phyloP scores from a whole-genome alignment of 1,284 basidiomycete species.

The Cryptococcus sp. region DNA sequence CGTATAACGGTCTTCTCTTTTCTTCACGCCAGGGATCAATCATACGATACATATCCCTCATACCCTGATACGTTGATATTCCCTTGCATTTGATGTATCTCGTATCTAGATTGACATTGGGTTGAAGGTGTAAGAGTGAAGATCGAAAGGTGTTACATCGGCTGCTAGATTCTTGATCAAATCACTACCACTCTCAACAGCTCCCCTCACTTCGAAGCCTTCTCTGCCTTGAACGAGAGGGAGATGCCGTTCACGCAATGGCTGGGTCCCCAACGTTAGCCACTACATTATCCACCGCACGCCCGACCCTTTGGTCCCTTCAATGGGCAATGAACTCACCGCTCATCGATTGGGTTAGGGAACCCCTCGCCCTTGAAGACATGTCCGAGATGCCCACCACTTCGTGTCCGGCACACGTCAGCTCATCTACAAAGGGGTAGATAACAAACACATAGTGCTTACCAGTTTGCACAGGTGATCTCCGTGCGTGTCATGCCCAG shows the following conservation, averaged over 20 bases:
- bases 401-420: slow-evolving; percentile 77
- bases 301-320: too few relatives aligned
- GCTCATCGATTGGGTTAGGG: slow-evolving; percentile 32
- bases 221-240: slow-evolving; percentile 66
- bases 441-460: slow-evolving; percentile 6
- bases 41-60: not conserved
- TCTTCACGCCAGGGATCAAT: not conserved
- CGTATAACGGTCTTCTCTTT: not conserved
- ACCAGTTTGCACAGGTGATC: slow-evolving; percentile 49
- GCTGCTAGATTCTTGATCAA: not conserved
- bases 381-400: slow-evolving; percentile 88
- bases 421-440: not conserved
- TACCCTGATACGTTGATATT: not conserved
- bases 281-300: not conserved
- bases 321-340: slow-evolving; percentile 15
- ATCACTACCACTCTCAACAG: not conserved
- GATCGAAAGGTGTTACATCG: not conserved
- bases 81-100: too few relatives aligned
- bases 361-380: slow-evolving; percentile 85
- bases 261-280: slow-evolving; percentile 42
- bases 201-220: not conserved
- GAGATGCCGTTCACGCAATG: slow-evolving; percentile 91
- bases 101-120: too few relatives aligned
- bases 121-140: too few relatives aligned
- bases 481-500: slow-evolving; percentile 51